phyloP scores from a whole-genome alignment of 768 basidiomycete species.

The Leccinum disarticulatum region DNA sequence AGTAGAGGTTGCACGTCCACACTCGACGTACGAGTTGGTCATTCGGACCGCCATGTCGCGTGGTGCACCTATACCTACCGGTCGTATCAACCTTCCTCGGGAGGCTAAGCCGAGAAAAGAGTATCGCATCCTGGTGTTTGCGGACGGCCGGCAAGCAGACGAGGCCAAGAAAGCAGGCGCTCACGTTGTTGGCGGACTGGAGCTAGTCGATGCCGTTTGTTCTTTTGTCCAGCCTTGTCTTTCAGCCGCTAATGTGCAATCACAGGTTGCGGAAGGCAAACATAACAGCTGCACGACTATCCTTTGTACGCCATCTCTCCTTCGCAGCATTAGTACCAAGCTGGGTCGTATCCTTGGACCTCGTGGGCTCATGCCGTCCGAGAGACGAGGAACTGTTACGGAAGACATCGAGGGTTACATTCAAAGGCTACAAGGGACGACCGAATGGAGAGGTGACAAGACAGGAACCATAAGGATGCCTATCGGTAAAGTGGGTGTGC shows the following conservation, averaged over 20 bases:
- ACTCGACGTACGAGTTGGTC: conserved; percentile 75
- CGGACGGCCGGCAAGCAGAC: conserved; percentile 78
- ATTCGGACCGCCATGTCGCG: conserved; percentile 78
- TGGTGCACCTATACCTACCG: conserved; percentile 83
- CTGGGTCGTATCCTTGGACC: conserved; percentile 83
- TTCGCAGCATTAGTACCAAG: conserved; percentile 74
- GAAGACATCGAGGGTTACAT: conserved; percentile 86
- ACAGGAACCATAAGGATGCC: conserved; percentile 80
- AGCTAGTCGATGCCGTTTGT: conserved; percentile 83
- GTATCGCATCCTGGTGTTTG: conserved; percentile 90
- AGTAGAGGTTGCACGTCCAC: conserved; percentile 76
- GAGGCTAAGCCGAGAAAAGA: conserved; percentile 71
- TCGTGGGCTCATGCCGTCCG: conserved; percentile 93
- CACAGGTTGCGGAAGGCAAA: conserved; percentile 69
- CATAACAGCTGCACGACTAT: conserved; percentile 76
- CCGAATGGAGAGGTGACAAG: conserved; percentile 94
- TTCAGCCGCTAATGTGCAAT: conserved; percentile 1
- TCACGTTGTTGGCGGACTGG: conserved; percentile 85
- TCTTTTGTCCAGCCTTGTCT: neutral
- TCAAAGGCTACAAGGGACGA: conserved; percentile 71
- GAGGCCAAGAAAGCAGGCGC: conserved; percentile 88
- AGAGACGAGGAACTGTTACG: conserved; percentile 90
- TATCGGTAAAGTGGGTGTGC: conserved; percentile 63
- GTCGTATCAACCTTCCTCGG: conserved; percentile 81
- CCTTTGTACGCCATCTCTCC: conserved; percentile 77